Evolutionary conservation across 768 basidiomycete species (phyloP).

Genomic region (Butyriboletus loyo): DNA sequence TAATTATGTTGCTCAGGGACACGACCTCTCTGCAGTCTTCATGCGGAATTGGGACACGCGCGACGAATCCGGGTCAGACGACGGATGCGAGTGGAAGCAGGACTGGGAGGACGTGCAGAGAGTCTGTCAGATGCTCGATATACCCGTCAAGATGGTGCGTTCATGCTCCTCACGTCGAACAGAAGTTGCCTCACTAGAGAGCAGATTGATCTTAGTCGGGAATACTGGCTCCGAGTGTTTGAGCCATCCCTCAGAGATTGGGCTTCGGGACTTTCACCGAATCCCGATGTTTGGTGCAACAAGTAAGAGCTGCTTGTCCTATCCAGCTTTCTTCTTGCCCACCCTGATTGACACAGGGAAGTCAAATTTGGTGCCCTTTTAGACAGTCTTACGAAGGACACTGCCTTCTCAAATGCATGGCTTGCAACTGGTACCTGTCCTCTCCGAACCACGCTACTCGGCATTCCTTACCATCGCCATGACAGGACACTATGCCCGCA

Average conservation of each 20-base stretch:
- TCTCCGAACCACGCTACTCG: neutral
- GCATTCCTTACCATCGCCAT: neutral
- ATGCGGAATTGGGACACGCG: conserved; percentile 97
- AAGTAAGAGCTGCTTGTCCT: conserved; percentile 39
- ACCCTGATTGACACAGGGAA: conserved; percentile 47
- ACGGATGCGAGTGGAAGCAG: conserved; percentile 93
- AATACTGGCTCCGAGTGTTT: conserved; percentile 92
- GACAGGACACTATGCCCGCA: conserved; percentile 83
- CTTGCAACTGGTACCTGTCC: conserved; percentile 71
- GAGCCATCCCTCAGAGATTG: conserved; percentile 78
- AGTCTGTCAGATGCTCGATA: conserved; percentile 69
- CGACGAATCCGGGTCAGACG: conserved; percentile 74
- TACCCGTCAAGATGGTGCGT: conserved; percentile 70
- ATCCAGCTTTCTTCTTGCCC: neutral
- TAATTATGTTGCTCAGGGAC: conserved; percentile 47
- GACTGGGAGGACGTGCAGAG: conserved; percentile 90
- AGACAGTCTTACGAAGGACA: conserved; percentile 47
- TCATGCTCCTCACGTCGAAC: neutral
- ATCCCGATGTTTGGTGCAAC: conserved; percentile 94
- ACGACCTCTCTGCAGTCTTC: conserved; percentile 82
- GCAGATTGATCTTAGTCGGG: conserved; percentile 81
- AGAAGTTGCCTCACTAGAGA: conserved; percentile 3
- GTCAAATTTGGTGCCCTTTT: conserved; percentile 89
- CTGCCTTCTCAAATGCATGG: conserved; percentile 47
- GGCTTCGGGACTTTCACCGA: conserved; percentile 80